Conservation (phyloP, 73 alveolate genomes). For the Uronychia setigera region DNA sequence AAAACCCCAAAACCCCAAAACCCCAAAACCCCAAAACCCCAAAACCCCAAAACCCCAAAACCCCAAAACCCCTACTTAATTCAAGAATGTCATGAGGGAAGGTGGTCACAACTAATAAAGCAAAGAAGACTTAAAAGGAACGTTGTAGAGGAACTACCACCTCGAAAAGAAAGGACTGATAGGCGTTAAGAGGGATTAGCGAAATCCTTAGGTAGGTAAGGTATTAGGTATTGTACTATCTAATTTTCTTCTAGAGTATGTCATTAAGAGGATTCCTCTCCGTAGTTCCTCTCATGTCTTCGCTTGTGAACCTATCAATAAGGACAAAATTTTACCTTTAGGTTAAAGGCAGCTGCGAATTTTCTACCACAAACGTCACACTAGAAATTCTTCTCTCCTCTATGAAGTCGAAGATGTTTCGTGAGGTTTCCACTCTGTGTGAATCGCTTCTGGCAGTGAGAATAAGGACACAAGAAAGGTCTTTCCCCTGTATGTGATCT, state of each 20-base stretch:
- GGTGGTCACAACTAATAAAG: too few species aligned
- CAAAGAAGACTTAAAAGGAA: too few species aligned
- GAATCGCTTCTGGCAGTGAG: conserved; percentile 63
- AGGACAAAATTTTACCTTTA: background rate
- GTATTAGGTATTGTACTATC: too few species aligned
- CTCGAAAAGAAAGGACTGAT: too few species aligned
- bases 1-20: background rate
- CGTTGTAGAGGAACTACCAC: too few species aligned
- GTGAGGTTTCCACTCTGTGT: conserved; percentile 67
- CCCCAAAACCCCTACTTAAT: too few species aligned
- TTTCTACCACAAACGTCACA: background rate
- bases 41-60: conserved; percentile 1
- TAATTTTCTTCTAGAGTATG: too few species aligned
- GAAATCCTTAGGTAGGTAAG: too few species aligned
- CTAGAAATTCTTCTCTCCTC: conserved; percentile 19
- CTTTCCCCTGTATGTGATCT: conserved; percentile 74
- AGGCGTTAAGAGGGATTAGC: too few species aligned
- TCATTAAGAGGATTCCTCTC: too few species aligned
- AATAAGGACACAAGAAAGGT: conserved; percentile 54
- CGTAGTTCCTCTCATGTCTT: background rate
- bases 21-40: conserved; percentile 21
- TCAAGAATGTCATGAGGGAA: too few species aligned
- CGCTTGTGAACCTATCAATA: background rate
- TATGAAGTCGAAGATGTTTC: conserved; percentile 63
- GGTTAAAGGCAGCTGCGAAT: background rate